Base-by-base conservation (phyloP, 2,329 filamentous ascomycete species). In the Xylaria digitata region DNA sequence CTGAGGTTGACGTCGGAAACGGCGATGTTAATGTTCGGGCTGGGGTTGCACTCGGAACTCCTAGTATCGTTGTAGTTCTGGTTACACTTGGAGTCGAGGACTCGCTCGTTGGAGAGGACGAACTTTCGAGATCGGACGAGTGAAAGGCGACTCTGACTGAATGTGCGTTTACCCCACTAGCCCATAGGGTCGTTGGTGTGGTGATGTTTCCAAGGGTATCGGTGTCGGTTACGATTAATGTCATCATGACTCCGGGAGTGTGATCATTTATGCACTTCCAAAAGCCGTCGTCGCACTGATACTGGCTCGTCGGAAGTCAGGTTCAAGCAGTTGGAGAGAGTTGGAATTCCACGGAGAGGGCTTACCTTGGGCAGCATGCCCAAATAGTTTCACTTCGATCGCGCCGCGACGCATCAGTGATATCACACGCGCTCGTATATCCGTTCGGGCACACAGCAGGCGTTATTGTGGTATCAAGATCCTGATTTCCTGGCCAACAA, bases 331-430 rank as follows among this genome's bases (percentile, higher is more conserved):
- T 9, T 3, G 26, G n/a, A 30, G 2, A 23, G 34, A 7, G 3
- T 15, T 7, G 5, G 8, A 5, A 40, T 40, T 40, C 15, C 11
- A 40, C 6, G 15, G n/a, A 13, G 19, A 43, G 6, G 30, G 8
- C 58, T 53, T n/a, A 61, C 58, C 23, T 46, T 34, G 58, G 58
- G 15, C 58, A 61, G n/a, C 58, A 61, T n/a, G 61, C 61, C 54
- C 54, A 64, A 1, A 54, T 13, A 6, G 61, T 64, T 37, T 63
- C 54, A n/a, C 61, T 57, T 19, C 3, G 7, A 30, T 58, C 54
- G 2, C 26, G 9, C 37, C 26, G 54, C 19, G 53, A 43, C 8
- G 26, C 7, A 6, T 40, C 2, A 8, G 11, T 6, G 19, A 63
- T 49, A 34, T 64, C 54, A 48, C 54, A 64, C 26, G 61, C 61